phyloP scores from a whole-genome alignment of 1,284 basidiomycete species.

The Malassezia japonica region DNA sequence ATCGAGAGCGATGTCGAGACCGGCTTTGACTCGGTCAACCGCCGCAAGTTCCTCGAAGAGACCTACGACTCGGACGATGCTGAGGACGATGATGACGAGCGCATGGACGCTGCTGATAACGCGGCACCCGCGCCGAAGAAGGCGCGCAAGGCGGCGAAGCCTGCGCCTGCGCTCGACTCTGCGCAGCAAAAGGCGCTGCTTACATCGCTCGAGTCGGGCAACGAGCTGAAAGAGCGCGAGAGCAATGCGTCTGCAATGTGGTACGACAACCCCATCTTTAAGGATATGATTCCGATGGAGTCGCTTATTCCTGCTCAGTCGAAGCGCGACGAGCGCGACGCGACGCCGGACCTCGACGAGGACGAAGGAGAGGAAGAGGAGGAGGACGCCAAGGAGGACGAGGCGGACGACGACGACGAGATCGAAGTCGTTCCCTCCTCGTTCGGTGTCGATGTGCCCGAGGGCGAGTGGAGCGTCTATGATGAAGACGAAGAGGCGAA shows the following conservation, averaged over 20 bases:
- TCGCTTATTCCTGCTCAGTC: neutral
- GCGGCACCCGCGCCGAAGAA: conserved; percentile 40
- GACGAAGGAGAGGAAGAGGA: conserved; percentile 46
- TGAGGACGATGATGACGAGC: conserved; percentile 48
- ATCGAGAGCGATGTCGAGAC: conserved; percentile 50
- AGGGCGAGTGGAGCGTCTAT: conserved; percentile 70
- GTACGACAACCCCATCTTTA: conserved; percentile 93
- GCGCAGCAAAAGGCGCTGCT: conserved; percentile 19
- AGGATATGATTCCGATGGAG: conserved; percentile 58
- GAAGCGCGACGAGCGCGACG: conserved; percentile 49
- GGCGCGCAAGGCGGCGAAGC: neutral
- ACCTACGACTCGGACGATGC: conserved; percentile 54
- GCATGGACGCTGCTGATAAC: conserved; percentile 37
- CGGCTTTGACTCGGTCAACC: conserved; percentile 66
- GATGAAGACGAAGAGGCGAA: conserved; percentile 63
- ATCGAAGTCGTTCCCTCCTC: conserved; percentile 44
- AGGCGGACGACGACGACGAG: conserved; percentile 20
- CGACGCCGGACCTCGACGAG: conserved; percentile 21
- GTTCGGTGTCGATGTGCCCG: conserved; percentile 67
- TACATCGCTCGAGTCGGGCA: conserved; percentile 1
- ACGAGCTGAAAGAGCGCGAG: conserved; percentile 18
- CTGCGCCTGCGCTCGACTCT: neutral
- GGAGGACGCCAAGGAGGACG: conserved; percentile 22
- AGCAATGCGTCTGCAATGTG: conserved; percentile 62
- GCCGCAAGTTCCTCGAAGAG: conserved; percentile 57